These are phyloP conservation scores for Suillus decipiens DNA, from an alignment of 768 basidiomycete species.

Conservation along the genomic window DNA sequence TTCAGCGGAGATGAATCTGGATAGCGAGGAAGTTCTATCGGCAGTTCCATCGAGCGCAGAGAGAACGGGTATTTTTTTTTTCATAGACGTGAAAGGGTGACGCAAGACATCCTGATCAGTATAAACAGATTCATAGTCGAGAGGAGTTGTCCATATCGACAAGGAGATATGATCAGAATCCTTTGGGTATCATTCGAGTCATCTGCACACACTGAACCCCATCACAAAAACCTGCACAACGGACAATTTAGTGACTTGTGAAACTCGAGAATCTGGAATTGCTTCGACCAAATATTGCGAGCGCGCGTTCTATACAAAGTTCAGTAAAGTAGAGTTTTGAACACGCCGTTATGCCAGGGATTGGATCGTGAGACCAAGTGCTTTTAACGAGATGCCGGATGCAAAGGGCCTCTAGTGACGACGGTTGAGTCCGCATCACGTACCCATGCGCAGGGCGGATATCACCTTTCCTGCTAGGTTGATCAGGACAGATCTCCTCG, in stretches of 20 bases:
- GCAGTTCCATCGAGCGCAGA: slow-evolving; percentile 10
- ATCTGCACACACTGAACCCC: background rate
- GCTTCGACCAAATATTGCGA: background rate
- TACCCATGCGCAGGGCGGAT: slow-evolving; percentile 13
- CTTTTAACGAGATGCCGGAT: slow-evolving; percentile 11
- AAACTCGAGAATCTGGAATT: background rate
- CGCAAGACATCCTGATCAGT: slow-evolving; percentile 18
- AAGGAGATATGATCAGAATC: slow-evolving; percentile 1
- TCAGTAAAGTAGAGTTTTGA: slow-evolving; percentile 6
- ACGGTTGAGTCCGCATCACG: slow-evolving; percentile 1
- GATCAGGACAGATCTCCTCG: slow-evolving; percentile 17
- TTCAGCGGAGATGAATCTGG: slow-evolving; percentile 34
- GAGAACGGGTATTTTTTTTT: slow-evolving; percentile 13
- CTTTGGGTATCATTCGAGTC: background rate
- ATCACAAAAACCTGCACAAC: background rate
- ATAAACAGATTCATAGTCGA: slow-evolving; percentile 3
- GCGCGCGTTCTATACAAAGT: slow-evolving; percentile 4
- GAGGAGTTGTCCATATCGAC: background rate
- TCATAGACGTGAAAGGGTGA: slow-evolving; percentile 21
- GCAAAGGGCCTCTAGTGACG: background rate
- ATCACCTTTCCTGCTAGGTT: slow-evolving; percentile 13
- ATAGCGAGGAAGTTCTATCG: slow-evolving; percentile 23
- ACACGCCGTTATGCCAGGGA: background rate
- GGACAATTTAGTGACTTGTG: slow-evolving; percentile 3
- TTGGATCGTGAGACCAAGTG: slow-evolving; percentile 11